Percentiles rank a stretch among this genome's conserved stretches.
Conservation (phyloP, 129 eudicot genomes). For the Mikania micrantha region DNA sequence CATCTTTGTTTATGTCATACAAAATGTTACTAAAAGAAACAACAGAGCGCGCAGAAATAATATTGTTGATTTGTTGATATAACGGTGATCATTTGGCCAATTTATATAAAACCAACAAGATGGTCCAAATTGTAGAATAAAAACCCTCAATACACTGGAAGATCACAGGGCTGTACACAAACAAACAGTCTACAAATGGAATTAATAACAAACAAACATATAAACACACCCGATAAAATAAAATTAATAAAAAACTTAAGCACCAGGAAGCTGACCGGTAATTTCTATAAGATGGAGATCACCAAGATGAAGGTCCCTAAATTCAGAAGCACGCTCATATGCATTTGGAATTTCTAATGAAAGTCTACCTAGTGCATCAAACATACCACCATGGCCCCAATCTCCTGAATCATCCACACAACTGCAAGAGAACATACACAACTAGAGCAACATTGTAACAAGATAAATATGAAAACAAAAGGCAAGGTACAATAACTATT, state of each 20-base stretch:
- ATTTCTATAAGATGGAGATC: slow-evolving; percentile 81
- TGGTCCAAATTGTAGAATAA: background rate
- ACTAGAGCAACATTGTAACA: background rate
- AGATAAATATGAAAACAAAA: background rate
- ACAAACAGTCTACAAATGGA: background rate
- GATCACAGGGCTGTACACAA: background rate
- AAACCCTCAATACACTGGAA: background rate
- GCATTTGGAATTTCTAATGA: slow-evolving; percentile 56
- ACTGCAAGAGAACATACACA: slow-evolving; percentile 35
- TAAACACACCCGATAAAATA: too few relatives aligned
- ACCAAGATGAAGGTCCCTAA: slow-evolving; percentile 91
- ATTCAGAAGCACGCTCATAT: slow-evolving; percentile 76
- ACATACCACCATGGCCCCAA: slow-evolving; percentile 97
- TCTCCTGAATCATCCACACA: slow-evolving; percentile 91
- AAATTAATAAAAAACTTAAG: background rate
- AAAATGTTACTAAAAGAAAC: too few relatives aligned
- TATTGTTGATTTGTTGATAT: too few relatives aligned
- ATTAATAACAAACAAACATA: slow-evolving; percentile 8
- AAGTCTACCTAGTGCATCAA: slow-evolving; percentile 72
- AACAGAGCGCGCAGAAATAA: too few relatives aligned
- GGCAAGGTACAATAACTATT: background rate
- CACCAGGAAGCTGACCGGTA: slow-evolving; percentile 41
- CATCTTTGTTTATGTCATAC: too few relatives aligned
- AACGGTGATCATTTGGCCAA: background rate
- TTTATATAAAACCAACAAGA: background rate